Percentiles rank a stretch among this genome's conserved stretches.
Evolutionary conservation across 116 monocot genomes (phyloP).

Genomic region (Iris pallida): DNA sequence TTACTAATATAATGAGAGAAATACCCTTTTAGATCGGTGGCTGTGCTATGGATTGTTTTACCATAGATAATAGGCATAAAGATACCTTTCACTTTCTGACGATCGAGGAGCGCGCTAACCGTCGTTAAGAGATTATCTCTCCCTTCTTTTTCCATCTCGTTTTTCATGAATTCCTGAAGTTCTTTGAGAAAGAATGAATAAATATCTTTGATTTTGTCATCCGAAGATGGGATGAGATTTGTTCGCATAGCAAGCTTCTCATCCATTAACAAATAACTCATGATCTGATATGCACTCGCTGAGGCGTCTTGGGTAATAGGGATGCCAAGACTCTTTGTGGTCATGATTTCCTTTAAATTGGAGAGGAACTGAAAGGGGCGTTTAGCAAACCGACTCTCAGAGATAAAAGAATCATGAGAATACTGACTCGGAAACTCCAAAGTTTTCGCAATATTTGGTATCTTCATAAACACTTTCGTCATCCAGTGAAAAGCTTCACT

Average conservation of each 20-base stretch:
- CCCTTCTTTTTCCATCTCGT: not conserved
- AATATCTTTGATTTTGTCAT: constrained; percentile 7
- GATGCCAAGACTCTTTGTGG: not conserved
- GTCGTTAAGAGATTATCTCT: not conserved
- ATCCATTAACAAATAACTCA: too few species aligned
- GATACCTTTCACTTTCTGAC: constrained; percentile 6
- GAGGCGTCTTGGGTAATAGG: constrained; percentile 13
- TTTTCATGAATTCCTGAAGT: not conserved
- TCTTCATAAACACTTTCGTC: not conserved
- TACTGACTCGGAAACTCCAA: not conserved
- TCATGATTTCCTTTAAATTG: not conserved
- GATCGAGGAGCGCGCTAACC: too few species aligned
- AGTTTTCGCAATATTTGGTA: not conserved
- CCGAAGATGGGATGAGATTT: not conserved
- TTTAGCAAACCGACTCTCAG: too few species aligned
- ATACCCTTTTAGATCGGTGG: not conserved
- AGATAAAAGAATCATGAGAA: too few species aligned
- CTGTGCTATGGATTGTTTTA: not conserved
- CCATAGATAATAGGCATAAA: constrained; percentile 21
- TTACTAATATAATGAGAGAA: not conserved
- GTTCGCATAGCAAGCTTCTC: too few species aligned
- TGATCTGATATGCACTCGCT: too few species aligned
- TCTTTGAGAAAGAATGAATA: constrained; percentile 8
- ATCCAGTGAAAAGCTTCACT: constrained; percentile 4
- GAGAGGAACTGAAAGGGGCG: constrained; percentile 12